Conservation (phyloP, 2,329 filamentous ascomycete species). For the Ploettnerulaceae sp. region DNA sequence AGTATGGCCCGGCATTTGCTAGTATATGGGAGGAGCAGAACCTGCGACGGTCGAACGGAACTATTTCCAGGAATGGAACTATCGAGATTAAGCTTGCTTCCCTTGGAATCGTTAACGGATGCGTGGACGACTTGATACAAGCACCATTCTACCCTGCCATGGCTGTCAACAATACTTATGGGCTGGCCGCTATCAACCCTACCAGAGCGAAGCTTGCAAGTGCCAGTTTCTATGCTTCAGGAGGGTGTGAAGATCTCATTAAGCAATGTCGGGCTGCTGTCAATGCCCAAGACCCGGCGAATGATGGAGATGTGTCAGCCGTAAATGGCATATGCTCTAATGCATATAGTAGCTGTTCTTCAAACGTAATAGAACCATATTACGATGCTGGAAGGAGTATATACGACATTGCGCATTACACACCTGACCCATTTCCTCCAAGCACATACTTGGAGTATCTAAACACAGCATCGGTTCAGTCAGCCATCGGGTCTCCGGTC, state of each 20-base stretch:
- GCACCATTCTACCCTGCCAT: conserved; percentile 52
- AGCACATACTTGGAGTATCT: conserved; percentile 59
- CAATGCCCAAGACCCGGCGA: conserved; percentile 37
- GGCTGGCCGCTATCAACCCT: conserved; percentile 51
- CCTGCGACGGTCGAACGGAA: conserved; percentile 45
- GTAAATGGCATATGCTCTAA: conserved; percentile 35
- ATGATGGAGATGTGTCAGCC: conserved; percentile 36
- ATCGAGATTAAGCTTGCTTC: conserved; percentile 57
- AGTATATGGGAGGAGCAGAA: conserved; percentile 59
- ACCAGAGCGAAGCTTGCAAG: conserved; percentile 44
- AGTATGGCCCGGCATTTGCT: conserved; percentile 64
- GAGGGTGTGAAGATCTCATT: conserved; percentile 52
- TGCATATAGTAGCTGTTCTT: conserved; percentile 34
- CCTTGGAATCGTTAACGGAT: conserved; percentile 67
- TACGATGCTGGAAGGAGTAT: conserved; percentile 33
- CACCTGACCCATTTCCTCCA: conserved; percentile 57
- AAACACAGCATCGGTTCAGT: conserved; percentile 54
- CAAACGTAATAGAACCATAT: conserved; percentile 34
- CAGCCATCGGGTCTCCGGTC: conserved; percentile 56
- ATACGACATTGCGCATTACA: conserved; percentile 35
- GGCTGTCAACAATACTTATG: conserved; percentile 62
- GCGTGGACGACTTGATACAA: conserved; percentile 61
- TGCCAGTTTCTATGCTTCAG: conserved; percentile 41
- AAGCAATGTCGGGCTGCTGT: conserved; percentile 45
- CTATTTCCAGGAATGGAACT: conserved; percentile 45